Evolutionary conservation across 805 yeast species (phyloP).

Genomic region (Kazachstania africana): DNA sequence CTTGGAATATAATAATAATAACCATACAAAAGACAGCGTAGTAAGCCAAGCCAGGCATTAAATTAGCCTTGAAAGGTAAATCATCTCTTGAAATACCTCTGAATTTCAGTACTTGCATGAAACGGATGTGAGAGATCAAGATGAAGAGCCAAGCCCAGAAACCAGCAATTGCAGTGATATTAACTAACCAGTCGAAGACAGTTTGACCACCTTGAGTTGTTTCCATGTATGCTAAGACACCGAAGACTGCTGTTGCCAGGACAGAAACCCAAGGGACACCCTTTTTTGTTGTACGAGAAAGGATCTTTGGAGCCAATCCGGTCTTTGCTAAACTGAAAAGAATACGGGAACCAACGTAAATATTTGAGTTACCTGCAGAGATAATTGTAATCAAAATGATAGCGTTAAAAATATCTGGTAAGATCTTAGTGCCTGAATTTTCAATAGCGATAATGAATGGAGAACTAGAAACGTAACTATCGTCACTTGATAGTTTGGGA

Average conservation of each 20-base stretch:
- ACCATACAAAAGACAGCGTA: conserved; percentile 43
- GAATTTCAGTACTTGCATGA: conserved; percentile 45
- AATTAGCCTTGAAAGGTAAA: conserved; percentile 55
- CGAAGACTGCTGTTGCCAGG: conserved; percentile 41
- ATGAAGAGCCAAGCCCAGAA: conserved; percentile 58
- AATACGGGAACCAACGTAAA: conserved; percentile 62
- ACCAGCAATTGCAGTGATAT: conserved; percentile 58
- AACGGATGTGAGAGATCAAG: conserved; percentile 47
- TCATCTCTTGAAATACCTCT: conserved; percentile 52
- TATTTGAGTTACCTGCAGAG: conserved; percentile 70
- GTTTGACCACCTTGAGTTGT: conserved; percentile 36
- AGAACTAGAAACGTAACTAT: conserved; percentile 39
- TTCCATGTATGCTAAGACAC: conserved; percentile 47
- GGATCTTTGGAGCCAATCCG: conserved; percentile 47
- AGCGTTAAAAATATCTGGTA: conserved; percentile 65
- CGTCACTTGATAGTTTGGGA: conserved; percentile 28
- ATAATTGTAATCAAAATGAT: conserved; percentile 53
- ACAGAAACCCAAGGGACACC: conserved; percentile 57
- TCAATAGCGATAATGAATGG: conserved; percentile 59
- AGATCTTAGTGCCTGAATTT: conserved; percentile 53
- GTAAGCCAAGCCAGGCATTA: conserved; percentile 55
- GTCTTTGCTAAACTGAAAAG: conserved; percentile 51
- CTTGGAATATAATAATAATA: conserved; percentile 57
- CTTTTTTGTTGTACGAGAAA: conserved; percentile 38
- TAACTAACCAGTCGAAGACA: conserved; percentile 57